Conservation (phyloP, 257 asterid genomes). For the Solanum appendiculatum region DNA sequence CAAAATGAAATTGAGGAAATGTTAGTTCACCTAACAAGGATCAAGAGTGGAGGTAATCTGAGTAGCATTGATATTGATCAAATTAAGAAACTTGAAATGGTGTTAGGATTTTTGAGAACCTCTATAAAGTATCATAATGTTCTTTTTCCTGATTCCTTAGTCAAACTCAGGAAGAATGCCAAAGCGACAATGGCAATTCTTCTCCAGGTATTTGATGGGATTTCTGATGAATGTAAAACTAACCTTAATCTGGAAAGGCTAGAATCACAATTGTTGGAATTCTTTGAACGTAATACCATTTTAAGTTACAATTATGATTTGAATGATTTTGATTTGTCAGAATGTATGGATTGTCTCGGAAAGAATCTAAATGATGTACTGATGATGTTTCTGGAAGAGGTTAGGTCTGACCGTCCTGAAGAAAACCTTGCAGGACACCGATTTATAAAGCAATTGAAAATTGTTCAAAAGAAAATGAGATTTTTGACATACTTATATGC, state of each 20-base stretch:
- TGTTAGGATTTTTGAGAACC: not conserved
- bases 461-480: not conserved
- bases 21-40: not conserved
- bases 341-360: not conserved
- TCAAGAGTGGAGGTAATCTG: not conserved
- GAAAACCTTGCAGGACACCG: fast-evolving
- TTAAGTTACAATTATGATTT: not conserved
- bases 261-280: not conserved
- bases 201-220: not conserved
- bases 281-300: not conserved
- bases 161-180: not conserved
- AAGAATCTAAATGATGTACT: not conserved
- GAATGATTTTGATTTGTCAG: not conserved
- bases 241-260: not conserved
- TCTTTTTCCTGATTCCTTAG: not conserved
- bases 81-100: not conserved
- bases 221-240: not conserved
- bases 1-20: not conserved
- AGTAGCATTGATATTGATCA: fast-evolving
- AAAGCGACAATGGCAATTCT: not conserved
- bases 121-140: not conserved
- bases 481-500: not conserved
- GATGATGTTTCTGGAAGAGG: fast-evolving
- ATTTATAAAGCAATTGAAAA: not conserved
- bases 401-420: fast-evolving